Percentiles rank a stretch among this genome's conserved stretches.
phyloP scores from a whole-genome alignment of 2,329 filamentous ascomycete genomes.

The Aspergillus sp. region DNA sequence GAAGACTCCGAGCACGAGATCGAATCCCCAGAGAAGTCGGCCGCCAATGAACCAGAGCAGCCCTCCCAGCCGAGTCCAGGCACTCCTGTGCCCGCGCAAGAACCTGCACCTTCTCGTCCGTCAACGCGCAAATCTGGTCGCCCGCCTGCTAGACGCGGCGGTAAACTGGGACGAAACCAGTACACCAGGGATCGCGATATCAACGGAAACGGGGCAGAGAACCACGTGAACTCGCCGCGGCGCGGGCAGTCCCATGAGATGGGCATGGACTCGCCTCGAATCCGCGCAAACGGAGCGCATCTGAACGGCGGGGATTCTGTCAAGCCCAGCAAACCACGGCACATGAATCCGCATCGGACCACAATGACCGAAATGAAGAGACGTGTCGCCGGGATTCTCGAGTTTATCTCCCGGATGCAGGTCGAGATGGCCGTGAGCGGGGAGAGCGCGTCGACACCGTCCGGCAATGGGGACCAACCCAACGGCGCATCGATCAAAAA shows the following conservation, averaged over 20 bases:
- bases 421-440: constrained; percentile 64
- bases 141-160: constrained; percentile 55
- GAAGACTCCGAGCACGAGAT: constrained; percentile 64
- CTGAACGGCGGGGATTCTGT: constrained; percentile 49
- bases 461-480: constrained; percentile 25
- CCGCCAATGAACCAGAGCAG: constrained; percentile 28
- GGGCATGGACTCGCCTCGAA: constrained; percentile 29
- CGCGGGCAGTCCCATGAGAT: constrained; percentile 32
- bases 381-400: constrained; percentile 71
- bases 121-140: constrained; percentile 53
- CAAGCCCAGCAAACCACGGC: constrained; percentile 52
- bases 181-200: constrained; percentile 69
- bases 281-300: constrained; percentile 35
- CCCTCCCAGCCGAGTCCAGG: constrained; percentile 35
- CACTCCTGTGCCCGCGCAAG: constrained; percentile 30
- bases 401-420: constrained; percentile 83
- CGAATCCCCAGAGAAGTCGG: constrained; percentile 43
- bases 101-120: constrained; percentile 26
- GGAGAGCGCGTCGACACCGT: constrained; percentile 34
- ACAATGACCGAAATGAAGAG: constrained; percentile 84
- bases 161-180: constrained; percentile 63
- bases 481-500: constrained; percentile 25
- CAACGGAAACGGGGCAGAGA: constrained; percentile 39
- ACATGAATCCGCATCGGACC: constrained; percentile 49
- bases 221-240: constrained; percentile 29